Evolutionary conservation across 768 basidiomycete species (phyloP), one percentile per base, ranked within the genome.

Genomic region (Pisolithus marmoratus): DNA sequence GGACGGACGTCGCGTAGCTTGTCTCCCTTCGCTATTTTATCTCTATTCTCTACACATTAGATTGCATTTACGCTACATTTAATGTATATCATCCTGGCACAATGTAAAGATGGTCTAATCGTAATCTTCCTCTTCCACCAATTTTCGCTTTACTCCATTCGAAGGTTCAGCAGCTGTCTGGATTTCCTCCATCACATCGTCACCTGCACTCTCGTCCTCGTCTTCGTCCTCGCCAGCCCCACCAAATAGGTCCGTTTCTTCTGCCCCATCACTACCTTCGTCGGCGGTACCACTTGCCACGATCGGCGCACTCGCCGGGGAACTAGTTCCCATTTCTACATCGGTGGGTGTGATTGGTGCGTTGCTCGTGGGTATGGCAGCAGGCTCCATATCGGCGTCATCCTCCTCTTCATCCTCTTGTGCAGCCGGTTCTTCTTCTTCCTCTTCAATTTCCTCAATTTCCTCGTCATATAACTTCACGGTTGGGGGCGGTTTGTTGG

Each of bases 121-220:
- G 56, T 92, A 92, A 61, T 92, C 90, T 56, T 92, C 89, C 60
- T 90, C 90, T 63, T 92, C 90, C 2, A 90, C 84, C 45, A 91
- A 69, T 66, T 90, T 90, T 38, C 90, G 76, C 64, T 88, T 90
- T 46, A 82, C 72, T 22, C 85, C 88, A 53, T 84, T 84, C 11
- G 75, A 70, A n/a, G 77, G 73, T 7, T 74, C 57, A 38, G 71
- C 60, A 3, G 82, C 78, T 22, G 69, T 68, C 59, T 84, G 79
- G 4, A 87, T 81, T 54, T 90, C 87, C 57, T 89, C 87, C 87
- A 90, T 90, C 3, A 74, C 83, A 51, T 90, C 90, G 53, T 78
- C 78, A 8, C 52, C 62, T 43, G 56, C 64, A 20, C 65, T 79
- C 15, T 76, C 76, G 8, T 69, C 71, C 54, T 86, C 88, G 57